Evolutionary conservation across 1,284 basidiomycete species (phyloP).

Genomic region (Sphaerobolus stellatus): DNA sequence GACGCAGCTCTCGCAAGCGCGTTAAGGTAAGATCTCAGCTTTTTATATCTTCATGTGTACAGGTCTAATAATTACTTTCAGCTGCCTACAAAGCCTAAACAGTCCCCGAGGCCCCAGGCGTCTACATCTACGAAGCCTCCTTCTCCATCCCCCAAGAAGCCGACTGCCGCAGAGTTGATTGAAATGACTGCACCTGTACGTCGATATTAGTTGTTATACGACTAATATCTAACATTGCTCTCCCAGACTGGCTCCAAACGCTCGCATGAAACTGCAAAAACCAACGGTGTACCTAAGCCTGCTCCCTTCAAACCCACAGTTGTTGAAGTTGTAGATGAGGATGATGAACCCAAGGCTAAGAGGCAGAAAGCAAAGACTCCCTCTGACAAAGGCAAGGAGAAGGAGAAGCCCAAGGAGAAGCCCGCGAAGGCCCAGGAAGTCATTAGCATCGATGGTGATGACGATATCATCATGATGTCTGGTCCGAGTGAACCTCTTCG

Average conservation of each 20-base stretch:
- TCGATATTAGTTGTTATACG: neutral
- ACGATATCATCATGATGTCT: slow-evolving; percentile 20
- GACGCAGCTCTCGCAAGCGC: neutral
- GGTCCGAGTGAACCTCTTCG: slow-evolving; percentile 18
- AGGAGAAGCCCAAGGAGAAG: neutral
- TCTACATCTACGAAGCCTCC: neutral
- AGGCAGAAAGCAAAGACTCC: slow-evolving; percentile 34
- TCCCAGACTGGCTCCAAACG: slow-evolving; percentile 6
- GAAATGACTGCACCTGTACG: slow-evolving; percentile 9
- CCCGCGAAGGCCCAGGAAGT: slow-evolving; percentile 10
- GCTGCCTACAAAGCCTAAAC: slow-evolving; percentile 2
- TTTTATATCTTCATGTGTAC: neutral
- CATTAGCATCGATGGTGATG: slow-evolving; percentile 29
- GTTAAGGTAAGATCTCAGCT: slow-evolving; percentile 39
- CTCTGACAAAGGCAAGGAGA: neutral
- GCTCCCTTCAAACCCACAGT: neutral
- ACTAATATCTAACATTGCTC: neutral
- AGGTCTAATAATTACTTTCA: neutral
- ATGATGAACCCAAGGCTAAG: slow-evolving; percentile 38
- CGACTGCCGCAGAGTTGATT: slow-evolving; percentile 12
- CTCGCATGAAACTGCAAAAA: neutral
- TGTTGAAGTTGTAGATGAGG: slow-evolving; percentile 31
- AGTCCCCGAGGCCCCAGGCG: slow-evolving; percentile 4
- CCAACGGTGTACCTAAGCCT: neutral
- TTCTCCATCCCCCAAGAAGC: slow-evolving; percentile 3